Percentiles rank a stretch among this genome's conserved stretches.
phyloP scores from a whole-genome alignment of 805 yeast species.

The Wickerhamiella cacticola region DNA sequence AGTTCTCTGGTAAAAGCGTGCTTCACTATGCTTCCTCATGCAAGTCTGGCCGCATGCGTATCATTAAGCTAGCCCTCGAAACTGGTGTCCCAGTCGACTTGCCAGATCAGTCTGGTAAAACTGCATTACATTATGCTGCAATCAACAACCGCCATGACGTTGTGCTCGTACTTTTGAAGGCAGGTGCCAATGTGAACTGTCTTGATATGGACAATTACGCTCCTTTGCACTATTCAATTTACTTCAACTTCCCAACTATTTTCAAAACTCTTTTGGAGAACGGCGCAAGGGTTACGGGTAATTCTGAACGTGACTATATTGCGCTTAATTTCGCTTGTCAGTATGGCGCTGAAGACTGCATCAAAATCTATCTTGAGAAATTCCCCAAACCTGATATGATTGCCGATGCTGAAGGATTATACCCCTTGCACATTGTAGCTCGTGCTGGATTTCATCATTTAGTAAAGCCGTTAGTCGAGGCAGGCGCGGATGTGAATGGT shows the following conservation, averaged over 20 bases:
- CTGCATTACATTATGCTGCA: conserved; percentile 80
- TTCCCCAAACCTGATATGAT: conserved; percentile 32
- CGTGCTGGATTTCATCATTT: conserved; percentile 65
- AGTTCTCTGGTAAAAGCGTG: conserved; percentile 57
- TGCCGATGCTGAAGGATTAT: conserved; percentile 72
- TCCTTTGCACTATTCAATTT: conserved; percentile 69
- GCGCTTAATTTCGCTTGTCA: conserved; percentile 77
- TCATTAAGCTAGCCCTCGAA: conserved; percentile 26
- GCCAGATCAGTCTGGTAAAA: conserved; percentile 44
- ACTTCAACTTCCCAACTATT: conserved; percentile 47
- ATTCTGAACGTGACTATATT: conserved; percentile 37
- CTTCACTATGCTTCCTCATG: conserved; percentile 50
- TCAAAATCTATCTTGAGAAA: conserved; percentile 45
- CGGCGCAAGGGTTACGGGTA: conserved; percentile 34
- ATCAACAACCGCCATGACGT: conserved; percentile 37
- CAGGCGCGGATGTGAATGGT: conserved; percentile 55
- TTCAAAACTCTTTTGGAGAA: conserved; percentile 39
- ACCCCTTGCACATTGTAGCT: conserved; percentile 80
- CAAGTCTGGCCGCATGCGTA: conserved; percentile 23
- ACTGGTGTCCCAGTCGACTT: conserved; percentile 25
- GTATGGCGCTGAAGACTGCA: conserved; percentile 61
- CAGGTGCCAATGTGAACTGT: conserved; percentile 29
- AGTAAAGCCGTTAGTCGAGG: conserved; percentile 48
- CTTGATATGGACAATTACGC: conserved; percentile 43
- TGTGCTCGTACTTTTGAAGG: conserved; percentile 34